Base-by-base conservation (phyloP, 495 filamentous ascomycete species). In the Penicillium riverlandense region DNA sequence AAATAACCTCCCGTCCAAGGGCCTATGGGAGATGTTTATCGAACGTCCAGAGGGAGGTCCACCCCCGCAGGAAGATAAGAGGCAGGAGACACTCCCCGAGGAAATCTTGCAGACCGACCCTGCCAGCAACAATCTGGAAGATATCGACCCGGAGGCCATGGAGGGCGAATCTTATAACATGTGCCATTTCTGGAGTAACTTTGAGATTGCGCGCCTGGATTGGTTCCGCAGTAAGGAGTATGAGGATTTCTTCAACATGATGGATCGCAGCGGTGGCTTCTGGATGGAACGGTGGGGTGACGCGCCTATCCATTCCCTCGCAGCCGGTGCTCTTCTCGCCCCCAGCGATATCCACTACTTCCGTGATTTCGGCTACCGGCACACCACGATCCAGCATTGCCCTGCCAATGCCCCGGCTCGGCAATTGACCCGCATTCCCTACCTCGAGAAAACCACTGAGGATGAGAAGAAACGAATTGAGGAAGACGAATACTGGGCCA, bases 161-260 rank as follows among this genome's bases (percentile, higher is more conserved):
- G 94, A 96, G 59, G 86, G 88, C 46, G 92, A 99, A 58, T 85
- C 78, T 50, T 99, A 99, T 72, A 99, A 99, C 72, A 99, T 99
- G 92, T 99, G 92, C 67, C 92, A 99, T 74, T 99, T 97, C 75
- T 99, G 92, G 92, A 95, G 88, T 73, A 99, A 99, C 62, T 99
- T 99, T 46, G 92, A 99, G 68, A 99, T 99, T 67, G 92, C 92
- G 13, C 80, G 83, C 42, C 75, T 99, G 41, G 84, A 87, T 71
- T 99, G 88, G 75, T 96, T 96, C 78, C 80, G 92, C 52, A 95
- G 89, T 70, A 88, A 95, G 65, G 83, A 84, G 54, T 99, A 99
- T 62, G 86, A 94, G 61, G 92, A 96, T 38, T 97, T 99, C 70
- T 99, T 99, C 71, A 76, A 96, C 54, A 95, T 95, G 86, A 96